phyloP scores from a whole-genome alignment of 2,329 filamentous ascomycete genomes.

The Beauveria medogensis region DNA sequence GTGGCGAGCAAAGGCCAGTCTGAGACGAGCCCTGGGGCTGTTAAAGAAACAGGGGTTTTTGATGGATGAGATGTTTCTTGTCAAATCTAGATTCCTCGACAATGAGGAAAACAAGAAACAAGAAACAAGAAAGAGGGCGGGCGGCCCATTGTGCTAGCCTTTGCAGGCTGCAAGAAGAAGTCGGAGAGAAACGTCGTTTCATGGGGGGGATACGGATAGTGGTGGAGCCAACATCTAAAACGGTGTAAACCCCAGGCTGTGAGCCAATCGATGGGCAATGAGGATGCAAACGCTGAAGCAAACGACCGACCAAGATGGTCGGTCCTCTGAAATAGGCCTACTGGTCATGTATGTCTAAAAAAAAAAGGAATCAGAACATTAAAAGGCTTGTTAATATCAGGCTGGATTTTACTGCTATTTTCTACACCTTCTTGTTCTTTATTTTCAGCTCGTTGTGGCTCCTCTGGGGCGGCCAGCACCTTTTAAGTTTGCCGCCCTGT shows the following conservation, averaged over 20 bases:
- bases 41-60: not conserved
- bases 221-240: too few relatives aligned
- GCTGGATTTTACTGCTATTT: not conserved
- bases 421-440: not conserved
- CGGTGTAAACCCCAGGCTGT: too few relatives aligned
- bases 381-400: too few relatives aligned
- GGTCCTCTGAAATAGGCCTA: not conserved
- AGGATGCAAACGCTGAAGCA: not conserved
- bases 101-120: not conserved
- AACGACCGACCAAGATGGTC: not conserved
- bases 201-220: not conserved
- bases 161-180: too few relatives aligned
- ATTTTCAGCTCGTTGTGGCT: not conserved
- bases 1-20: not conserved
- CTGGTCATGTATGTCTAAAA: not conserved
- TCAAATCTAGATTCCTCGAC: not conserved
- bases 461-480: not conserved
- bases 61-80: not conserved
- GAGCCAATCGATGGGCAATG: not conserved
- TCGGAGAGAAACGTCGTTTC: not conserved
- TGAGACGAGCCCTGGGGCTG: not conserved
- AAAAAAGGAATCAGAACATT: not conserved
- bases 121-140: too few relatives aligned
- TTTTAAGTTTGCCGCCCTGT: constrained; percentile 5
- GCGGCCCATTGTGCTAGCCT: too few relatives aligned